Base-by-base conservation (phyloP, 2,329 filamentous ascomycete genomes). In the Lachnellula cervina region DNA sequence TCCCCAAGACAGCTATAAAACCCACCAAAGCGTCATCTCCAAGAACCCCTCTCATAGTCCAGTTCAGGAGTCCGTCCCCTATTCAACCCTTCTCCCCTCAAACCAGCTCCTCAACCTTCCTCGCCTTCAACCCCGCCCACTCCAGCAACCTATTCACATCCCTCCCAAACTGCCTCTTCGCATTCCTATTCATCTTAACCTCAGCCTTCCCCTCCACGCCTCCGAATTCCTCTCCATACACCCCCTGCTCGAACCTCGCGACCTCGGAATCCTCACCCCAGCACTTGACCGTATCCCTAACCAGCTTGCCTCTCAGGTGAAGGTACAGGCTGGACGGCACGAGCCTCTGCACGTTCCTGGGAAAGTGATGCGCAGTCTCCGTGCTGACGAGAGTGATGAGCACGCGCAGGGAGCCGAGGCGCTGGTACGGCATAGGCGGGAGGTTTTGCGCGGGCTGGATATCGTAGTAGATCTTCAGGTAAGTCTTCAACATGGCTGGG, bases 191-290 rank as follows among this genome's bases (percentile, higher is more conserved):
- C 37, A 40, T 16, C 37, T 16, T 5, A 40, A 9, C 14, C 14
- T 13, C 3, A 9, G 28, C 28, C 28, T 11, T 32, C 7, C 28
- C 14, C 37, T 40, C 37, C 5, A 6, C 14, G 7, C 37, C 5
- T 2, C 14, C 37, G 16, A 40, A 40, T 5, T 16, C 7, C 37
- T 16, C 8, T 13, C n/a, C 37, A 17, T 40, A 40, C 2, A 17
- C 37, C 37, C 16, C 6, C 35, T 43, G 32, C 37, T 49, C 51
- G n/a, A 53, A 53, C 2, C 21, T 32, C 7, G 43, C 51, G 6
- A 53, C 25, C n/a, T 47, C 45, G 16, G 43, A 40, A 46, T 53
- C 43, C 5, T 28, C 17, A 11, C 51, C 51, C 35, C 38, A 53
- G 19, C 44, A 53, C 13, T 40, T 38, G n/a, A 40, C 16, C 16